Base-by-base conservation (phyloP, 2,329 filamentous ascomycete genomes). In the Aspergillus awamori region DNA sequence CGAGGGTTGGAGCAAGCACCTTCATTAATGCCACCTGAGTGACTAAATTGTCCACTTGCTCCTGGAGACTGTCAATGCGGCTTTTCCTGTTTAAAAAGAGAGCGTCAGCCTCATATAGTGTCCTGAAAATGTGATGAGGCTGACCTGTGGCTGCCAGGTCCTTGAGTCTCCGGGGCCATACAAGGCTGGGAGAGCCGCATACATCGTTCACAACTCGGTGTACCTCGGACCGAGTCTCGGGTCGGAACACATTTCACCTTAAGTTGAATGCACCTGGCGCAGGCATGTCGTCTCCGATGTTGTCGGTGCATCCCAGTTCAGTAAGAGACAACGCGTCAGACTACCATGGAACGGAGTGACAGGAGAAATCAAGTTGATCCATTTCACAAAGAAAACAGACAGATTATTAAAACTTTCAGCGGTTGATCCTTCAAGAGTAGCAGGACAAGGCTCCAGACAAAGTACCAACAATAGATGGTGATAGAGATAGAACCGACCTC, bases 171-270 rank as follows among this genome's bases (percentile, higher is more conserved):
- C 7, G 58, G 59, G 28, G 57, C 58, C 5, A 49, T 47, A 36
- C 60, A 58, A 0, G 41, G 11, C 17, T 58, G 52, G 39, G 51
- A 45, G 22, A 61, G 56, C n/a, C 61, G 58, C n/a, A 20, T 48
- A 39, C 61, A 63, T 13, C 61, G 58, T 22, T 63, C 54, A 33
- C 61, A 63, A n/a, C n/a, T 26, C 8, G 38, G 28, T 10, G 38
- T 24, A 33, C 39, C 58, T 22, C 0, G 10, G 2, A 26, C 22
- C 10, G 10, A 30, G 11, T 30, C 4, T 30, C 28, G 28, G 28
- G 28, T 30, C 13, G 38, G 26, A 5, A 53, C 20, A 28, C 61
- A 63, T 55, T 58, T 63, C 8, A 58, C 58, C 53, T 63, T 63
- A 2, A 54, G 17, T 8, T 57, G 38, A 11, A 61, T 51, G 17